Conservation (phyloP, 1,139 yeast species). For the Yamadazyma aaseri region DNA sequence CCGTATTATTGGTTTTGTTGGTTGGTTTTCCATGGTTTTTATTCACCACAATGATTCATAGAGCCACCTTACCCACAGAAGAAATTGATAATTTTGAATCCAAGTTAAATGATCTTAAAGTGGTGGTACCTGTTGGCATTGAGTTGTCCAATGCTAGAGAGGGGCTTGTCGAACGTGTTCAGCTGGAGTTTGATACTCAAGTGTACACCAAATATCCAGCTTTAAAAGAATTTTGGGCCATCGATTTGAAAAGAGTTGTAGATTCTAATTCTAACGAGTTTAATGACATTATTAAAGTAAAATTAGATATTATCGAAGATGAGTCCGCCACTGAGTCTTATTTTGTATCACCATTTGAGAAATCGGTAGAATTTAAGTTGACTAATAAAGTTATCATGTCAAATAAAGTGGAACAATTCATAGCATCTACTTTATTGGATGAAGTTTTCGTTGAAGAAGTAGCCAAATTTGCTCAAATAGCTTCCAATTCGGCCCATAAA, state of each 20-base stretch:
- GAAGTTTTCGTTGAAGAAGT: constrained; percentile 39
- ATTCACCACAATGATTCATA: constrained; percentile 65
- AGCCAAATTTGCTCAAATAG: constrained; percentile 19
- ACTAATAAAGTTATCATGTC: constrained; percentile 23
- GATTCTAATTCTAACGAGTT: constrained; percentile 11
- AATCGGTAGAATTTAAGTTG: constrained; percentile 26
- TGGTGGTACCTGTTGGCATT: constrained; percentile 59
- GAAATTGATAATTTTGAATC: constrained; percentile 45
- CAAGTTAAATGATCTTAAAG: constrained; percentile 33
- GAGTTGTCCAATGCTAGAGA: constrained; percentile 37
- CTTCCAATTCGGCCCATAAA: constrained; percentile 13
- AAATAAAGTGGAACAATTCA: constrained; percentile 32
- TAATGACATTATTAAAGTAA: constrained; percentile 21
- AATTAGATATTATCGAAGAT: constrained; percentile 18
- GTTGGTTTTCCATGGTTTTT: constrained; percentile 75
- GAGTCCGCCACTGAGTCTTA: constrained; percentile 21
- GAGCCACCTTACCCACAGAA: constrained; percentile 69
- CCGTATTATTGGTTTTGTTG: constrained; percentile 35
- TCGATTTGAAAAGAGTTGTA: constrained; percentile 22
- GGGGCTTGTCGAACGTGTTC: constrained; percentile 27
- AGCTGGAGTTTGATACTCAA: constrained; percentile 27
- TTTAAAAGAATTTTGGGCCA: constrained; percentile 25
- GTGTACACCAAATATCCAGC: constrained; percentile 23
- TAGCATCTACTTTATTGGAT: constrained; percentile 32
- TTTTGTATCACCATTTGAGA: constrained; percentile 35